phyloP scores from a whole-genome alignment of 2,329 filamentous ascomycete species.

The Aspergillus pseudotamarii region DNA sequence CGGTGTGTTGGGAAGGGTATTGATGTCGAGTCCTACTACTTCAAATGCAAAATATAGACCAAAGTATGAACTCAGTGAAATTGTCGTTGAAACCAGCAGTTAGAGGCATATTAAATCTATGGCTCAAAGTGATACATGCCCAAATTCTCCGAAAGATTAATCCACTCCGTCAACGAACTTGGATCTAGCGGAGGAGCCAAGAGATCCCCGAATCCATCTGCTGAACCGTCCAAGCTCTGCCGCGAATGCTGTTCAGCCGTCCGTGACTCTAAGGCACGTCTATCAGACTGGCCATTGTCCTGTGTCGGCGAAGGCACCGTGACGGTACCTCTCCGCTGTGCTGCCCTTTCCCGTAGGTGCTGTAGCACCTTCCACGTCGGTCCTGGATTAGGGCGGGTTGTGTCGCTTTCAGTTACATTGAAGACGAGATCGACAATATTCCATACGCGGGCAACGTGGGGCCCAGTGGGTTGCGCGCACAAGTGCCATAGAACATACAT shows the following conservation, averaged over 20 bases:
- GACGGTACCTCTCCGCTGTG: neutral
- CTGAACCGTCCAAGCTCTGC: neutral
- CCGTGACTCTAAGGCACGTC: neutral
- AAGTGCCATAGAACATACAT: conserved; percentile 48
- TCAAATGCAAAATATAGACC: too few species aligned
- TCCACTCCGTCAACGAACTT: conserved; percentile 2
- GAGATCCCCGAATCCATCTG: neutral
- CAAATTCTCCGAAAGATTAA: conserved; percentile 2
- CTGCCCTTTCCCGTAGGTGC: conserved; percentile 2
- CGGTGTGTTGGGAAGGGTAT: too few species aligned
- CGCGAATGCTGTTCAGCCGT: neutral
- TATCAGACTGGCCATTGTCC: neutral
- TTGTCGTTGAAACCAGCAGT: too few species aligned
- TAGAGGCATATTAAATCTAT: neutral
- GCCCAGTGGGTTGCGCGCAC: conserved; percentile 37
- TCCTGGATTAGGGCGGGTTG: neutral
- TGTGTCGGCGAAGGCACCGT: neutral
- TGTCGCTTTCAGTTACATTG: neutral
- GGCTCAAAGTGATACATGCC: neutral
- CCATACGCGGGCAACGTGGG: conserved; percentile 34
- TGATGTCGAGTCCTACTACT: too few species aligned
- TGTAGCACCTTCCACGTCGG: conserved; percentile 2
- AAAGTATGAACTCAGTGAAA: neutral
- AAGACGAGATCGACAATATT: conserved; percentile 17
- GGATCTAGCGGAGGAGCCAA: neutral